Evolutionary conservation across 1,284 basidiomycete genomes (phyloP), one percentile per base, ranked within the genome.

Genomic region (Tylopilus sp.): DNA sequence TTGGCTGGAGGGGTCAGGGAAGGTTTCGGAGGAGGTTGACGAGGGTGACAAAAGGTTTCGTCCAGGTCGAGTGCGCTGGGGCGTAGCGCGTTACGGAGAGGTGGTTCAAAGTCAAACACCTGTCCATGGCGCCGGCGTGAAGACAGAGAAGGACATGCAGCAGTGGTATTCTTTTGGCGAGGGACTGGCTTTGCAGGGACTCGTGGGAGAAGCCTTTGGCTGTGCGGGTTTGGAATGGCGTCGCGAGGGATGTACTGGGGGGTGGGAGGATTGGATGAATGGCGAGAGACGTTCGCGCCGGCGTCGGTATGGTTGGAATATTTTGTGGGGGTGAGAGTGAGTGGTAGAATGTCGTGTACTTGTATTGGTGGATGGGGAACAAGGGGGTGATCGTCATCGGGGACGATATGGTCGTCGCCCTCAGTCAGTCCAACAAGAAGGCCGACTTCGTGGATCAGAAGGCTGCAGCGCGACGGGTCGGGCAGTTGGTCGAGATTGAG

Each of bases 391-490:
- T 6, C 23, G 19, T 51, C 48, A 28, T 35, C 42, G n/a, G 45
- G 41, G 2, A 39, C 31, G 19, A 40, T 19, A 18, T 31, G 21
- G n/a, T 51, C 54, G n/a, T 64, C 48, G 1, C 67, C 63, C 0
- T 46, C 29, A n/a, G 64, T 19, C 21, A 65, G 41, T 8, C 63
- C 67, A 16, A 69, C 59, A 37, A 65, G 66, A 34, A 63, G 54
- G 43, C 66, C 64, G 16, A 69, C 64, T 25, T 69, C 67, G 12
- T 64, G 60, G 19, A 65, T 62, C 30, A 69, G 63, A 44, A 55
- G 44, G 45, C 66, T 67, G 19, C 48, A 67, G 34, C 55, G 59
- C 2, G 55, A 52, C 13, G 53, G 26, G 21, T 56, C 53, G 7
- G n/a, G 23, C 34, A 10, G 29, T 6, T 48, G 36, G 18, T 33